These are phyloP conservation scores for Phaeosphaeria sp. DNA, from an alignment of 2,329 filamentous ascomycete genomes.

Conservation along the genomic window DNA sequence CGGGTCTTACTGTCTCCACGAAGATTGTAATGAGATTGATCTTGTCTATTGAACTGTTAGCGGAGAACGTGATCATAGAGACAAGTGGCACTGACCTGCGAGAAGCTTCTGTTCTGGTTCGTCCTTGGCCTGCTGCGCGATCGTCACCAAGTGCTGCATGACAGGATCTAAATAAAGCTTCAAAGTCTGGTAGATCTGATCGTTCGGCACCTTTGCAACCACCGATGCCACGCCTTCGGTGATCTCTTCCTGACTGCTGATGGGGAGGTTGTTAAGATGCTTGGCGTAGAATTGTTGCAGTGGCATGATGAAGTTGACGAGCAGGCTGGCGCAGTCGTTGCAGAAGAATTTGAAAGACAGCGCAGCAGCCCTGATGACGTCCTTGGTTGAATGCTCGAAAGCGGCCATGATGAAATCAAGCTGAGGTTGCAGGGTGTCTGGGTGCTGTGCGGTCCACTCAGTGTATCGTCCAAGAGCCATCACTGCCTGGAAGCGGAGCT, in stretches of 20 bases:
- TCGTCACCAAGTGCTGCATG: slow-evolving; percentile 80
- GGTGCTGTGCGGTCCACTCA: slow-evolving; percentile 95
- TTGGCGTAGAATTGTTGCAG: slow-evolving; percentile 92
- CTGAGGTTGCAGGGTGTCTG: slow-evolving; percentile 89
- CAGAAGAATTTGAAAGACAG: slow-evolving; percentile 98
- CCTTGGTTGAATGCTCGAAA: slow-evolving; percentile 86
- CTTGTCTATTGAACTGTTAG: slow-evolving; percentile 66
- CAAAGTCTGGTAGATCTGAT: slow-evolving; percentile 81
- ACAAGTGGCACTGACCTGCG: slow-evolving; percentile 65
- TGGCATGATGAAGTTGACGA: slow-evolving; percentile 83
- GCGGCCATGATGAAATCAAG: slow-evolving; percentile 95
- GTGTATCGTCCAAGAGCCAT: slow-evolving; percentile 98
- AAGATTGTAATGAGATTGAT: slow-evolving; percentile 92
- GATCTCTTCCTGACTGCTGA: slow-evolving; percentile 89
- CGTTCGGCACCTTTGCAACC: slow-evolving; percentile 81
- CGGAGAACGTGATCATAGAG: not conserved
- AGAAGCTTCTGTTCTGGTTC: slow-evolving; percentile 85
- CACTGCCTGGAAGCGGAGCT: slow-evolving; percentile 96
- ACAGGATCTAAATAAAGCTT: slow-evolving; percentile 95
- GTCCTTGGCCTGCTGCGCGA: slow-evolving; percentile 84
- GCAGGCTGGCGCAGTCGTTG: slow-evolving; percentile 86
- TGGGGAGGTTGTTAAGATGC: slow-evolving; percentile 84
- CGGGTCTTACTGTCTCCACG: slow-evolving; percentile 78
- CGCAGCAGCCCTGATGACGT: slow-evolving; percentile 89
- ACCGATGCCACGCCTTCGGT: slow-evolving; percentile 95